Conservation (phyloP, 495 filamentous ascomycete species). For the Wilcoxina mikolae region DNA sequence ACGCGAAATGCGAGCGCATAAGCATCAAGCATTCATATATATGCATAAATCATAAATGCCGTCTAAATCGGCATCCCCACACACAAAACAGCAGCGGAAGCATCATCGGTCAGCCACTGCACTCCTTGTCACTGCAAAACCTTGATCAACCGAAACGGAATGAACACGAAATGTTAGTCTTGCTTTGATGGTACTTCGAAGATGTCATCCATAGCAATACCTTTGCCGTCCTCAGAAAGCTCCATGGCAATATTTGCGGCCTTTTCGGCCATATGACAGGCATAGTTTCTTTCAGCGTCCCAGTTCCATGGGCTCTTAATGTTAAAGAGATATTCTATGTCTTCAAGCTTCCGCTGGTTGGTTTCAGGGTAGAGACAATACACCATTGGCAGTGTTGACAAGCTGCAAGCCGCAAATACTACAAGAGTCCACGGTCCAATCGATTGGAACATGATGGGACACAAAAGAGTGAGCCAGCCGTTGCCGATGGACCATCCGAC, state of each 20-base stretch:
- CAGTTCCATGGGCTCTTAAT: slow-evolving; percentile 44
- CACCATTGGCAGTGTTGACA: slow-evolving; percentile 27
- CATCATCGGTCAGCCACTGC: too few relatives aligned
- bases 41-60: too few relatives aligned
- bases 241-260: background rate
- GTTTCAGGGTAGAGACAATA: slow-evolving; percentile 41
- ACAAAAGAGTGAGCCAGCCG: slow-evolving; percentile 32
- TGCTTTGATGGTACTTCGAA: too few relatives aligned
- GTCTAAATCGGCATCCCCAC: too few relatives aligned
- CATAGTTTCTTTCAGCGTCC: slow-evolving; percentile 52
- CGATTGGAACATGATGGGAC: slow-evolving; percentile 28
- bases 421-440: slow-evolving; percentile 32
- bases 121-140: too few relatives aligned
- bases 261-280: slow-evolving; percentile 43
- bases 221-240: too few relatives aligned
- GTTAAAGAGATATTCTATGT: slow-evolving; percentile 29
- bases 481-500: slow-evolving; percentile 32
- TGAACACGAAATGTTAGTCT: too few relatives aligned
- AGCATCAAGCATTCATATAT: too few relatives aligned
- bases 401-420: slow-evolving; percentile 29
- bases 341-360: slow-evolving; percentile 36
- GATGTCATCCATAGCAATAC: too few relatives aligned
- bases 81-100: too few relatives aligned
- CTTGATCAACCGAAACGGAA: too few relatives aligned
- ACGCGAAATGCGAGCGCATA: too few relatives aligned